These are phyloP conservation scores for Penicillium diatomitis DNA, from an alignment of 495 filamentous ascomycete species.

Conservation along the genomic window DNA sequence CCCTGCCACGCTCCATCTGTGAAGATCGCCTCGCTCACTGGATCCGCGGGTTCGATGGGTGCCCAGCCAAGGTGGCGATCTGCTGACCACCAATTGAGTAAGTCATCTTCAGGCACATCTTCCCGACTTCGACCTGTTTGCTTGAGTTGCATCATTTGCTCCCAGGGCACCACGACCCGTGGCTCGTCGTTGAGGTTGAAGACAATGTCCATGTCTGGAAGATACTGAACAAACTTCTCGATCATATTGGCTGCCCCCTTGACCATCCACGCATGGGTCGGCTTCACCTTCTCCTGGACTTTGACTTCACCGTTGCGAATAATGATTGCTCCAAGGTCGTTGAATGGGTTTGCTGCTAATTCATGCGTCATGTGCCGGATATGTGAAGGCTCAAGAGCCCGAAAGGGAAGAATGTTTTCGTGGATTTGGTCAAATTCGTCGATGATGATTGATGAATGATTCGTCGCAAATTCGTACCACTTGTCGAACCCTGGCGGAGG, in stretches of 20 bases:
- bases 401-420: constrained; percentile 62
- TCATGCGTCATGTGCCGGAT: constrained; percentile 43
- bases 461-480: constrained; percentile 66
- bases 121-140: constrained; percentile 23
- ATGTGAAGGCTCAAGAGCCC: constrained; percentile 52
- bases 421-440: constrained; percentile 72
- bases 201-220: constrained; percentile 74
- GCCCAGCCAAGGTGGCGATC: constrained; percentile 31
- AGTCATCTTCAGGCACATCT: constrained; percentile 11
- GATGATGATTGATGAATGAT: constrained; percentile 53
- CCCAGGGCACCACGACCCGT: constrained; percentile 63
- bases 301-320: constrained; percentile 38
- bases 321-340: constrained; percentile 39
- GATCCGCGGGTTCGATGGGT: constrained; percentile 34
- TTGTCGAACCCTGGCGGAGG: constrained; percentile 45
- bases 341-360: constrained; percentile 37
- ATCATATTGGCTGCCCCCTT: constrained; percentile 55
- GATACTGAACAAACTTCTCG: constrained; percentile 53
- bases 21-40: constrained; percentile 39
- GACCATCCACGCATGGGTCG: constrained; percentile 48
- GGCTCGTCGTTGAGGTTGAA: constrained; percentile 75
- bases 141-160: constrained; percentile 37
- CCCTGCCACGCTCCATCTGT: constrained; percentile 36
- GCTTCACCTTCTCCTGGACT: constrained; percentile 38
- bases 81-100: constrained; percentile 24